Conservation (phyloP, 2,329 filamentous ascomycete genomes). For the Alternaria alternata region DNA sequence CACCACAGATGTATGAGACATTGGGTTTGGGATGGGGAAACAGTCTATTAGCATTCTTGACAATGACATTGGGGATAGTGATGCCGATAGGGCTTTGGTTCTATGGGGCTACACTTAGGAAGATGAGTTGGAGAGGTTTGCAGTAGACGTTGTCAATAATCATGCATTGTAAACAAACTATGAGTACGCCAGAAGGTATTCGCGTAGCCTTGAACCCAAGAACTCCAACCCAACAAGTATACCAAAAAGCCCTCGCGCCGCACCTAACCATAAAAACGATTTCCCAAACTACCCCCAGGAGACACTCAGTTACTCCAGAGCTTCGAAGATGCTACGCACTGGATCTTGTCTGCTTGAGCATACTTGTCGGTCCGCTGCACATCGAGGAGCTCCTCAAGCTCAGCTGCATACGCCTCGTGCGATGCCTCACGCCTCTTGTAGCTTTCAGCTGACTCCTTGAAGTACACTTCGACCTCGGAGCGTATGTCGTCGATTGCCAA, state of each 20-base stretch:
- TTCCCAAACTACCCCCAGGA: neutral
- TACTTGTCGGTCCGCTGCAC: neutral
- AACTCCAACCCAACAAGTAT: neutral
- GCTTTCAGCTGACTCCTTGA: neutral
- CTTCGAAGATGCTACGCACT: neutral
- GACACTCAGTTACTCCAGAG: neutral
- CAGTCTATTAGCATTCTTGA: slow-evolving; percentile 61
- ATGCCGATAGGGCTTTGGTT: slow-evolving; percentile 57
- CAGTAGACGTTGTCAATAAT: neutral
- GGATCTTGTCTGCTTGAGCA: neutral
- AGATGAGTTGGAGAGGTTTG: slow-evolving; percentile 29
- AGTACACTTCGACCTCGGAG: neutral
- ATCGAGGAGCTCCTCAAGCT: slow-evolving; percentile 1
- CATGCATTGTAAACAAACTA: neutral
- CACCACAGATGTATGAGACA: slow-evolving; percentile 64
- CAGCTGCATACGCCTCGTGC: neutral
- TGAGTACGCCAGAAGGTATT: neutral
- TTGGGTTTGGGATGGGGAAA: slow-evolving; percentile 69
- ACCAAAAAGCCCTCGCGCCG: neutral
- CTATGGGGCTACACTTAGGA: slow-evolving; percentile 48
- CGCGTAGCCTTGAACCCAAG: neutral
- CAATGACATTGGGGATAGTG: slow-evolving; percentile 57
- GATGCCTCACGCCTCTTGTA: neutral
- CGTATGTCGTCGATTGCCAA: neutral
- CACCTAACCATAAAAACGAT: neutral